Percentiles rank a stretch among this genome's conserved stretches.
Conservation (phyloP, 345 rosid species). For the Eucalyptus sideroxylon region DNA sequence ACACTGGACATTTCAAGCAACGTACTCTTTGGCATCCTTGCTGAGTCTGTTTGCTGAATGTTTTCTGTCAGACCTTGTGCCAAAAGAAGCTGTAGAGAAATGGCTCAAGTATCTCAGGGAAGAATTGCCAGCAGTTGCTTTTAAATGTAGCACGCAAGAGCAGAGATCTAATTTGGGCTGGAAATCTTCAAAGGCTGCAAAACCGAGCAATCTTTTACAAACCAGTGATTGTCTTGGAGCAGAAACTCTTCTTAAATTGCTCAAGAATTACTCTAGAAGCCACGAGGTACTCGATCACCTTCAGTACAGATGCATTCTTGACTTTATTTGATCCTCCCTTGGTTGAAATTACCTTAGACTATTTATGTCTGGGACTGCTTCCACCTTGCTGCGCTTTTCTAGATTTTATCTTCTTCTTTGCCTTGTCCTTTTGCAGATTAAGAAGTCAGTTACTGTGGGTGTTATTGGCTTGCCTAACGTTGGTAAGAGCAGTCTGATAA, state of each 20-base stretch:
- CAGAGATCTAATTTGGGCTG: constrained; percentile 90
- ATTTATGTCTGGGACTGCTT: not conserved
- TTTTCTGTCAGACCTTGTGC: constrained; percentile 73
- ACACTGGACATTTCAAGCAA: not conserved
- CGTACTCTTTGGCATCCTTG: not conserved
- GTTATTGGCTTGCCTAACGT: constrained; percentile 93
- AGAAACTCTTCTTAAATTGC: constrained; percentile 76
- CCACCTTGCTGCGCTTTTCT: not conserved
- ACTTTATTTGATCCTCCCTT: not conserved
- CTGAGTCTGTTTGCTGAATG: not conserved
- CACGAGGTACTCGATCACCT: constrained; percentile 42
- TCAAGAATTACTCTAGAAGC: constrained; percentile 94
- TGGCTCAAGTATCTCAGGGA: constrained; percentile 93
- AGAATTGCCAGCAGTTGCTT: constrained; percentile 95
- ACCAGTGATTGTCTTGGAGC: constrained; percentile 99
- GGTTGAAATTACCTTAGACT: not conserved
- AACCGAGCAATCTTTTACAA: constrained; percentile 59
- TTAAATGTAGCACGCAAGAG: constrained; percentile 94
- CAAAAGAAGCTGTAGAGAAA: constrained; percentile 93
- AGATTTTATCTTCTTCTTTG: not conserved
- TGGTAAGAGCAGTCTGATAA: constrained; percentile 97
- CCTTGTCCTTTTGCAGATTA: constrained; percentile 41
- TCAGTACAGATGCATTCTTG: not conserved
- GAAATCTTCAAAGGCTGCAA: constrained; percentile 63
- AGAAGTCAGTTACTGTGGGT: constrained; percentile 88